Base-by-base conservation (phyloP, 768 basidiomycete species). In the Megacollybia marginata region DNA sequence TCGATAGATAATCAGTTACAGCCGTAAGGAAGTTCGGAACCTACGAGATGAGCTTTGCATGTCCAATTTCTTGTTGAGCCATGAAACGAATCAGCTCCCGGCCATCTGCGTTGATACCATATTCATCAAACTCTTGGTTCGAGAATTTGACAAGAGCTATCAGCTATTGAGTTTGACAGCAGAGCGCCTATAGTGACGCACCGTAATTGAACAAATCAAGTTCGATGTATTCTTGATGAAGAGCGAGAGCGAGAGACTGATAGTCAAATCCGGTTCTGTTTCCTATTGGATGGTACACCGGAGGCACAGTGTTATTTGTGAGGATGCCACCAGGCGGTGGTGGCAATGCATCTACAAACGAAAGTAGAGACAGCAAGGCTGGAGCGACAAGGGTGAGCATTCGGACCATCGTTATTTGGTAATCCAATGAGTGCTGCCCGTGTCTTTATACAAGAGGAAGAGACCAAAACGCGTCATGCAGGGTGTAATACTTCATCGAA, bases 221-320 rank as follows among this genome's bases (percentile, higher is more conserved):
- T 57, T 84, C 81, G 52, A 85, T 78, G 59, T 69, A 76, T 62
- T 83, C 80, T 65, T 82, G 81, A 58, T 81, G 75, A n/a, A 84
- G 61, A 0, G 69, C 82, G 36, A 83, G 65, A 53, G 70, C 70
- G 36, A 81, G 56, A 10, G 76, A 77, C 57, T 78, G 74, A 58
- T 72, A 75, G 62, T 79, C 78, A 54, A 78, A 71, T 28, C 23
- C 23, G 2, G 23, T 28, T 3, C 6, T 28, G 50, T 72, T 65
- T 36, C 65, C 66, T 55, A 67, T 48, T 2, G 69, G 62, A 15
- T 48, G 36, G 46, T 70, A 72, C 1, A 58, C 55, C 2, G 69
- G 70, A 15, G 65, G 64, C 1, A 59, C 54, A 13, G 54, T 49
- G 45, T 52, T 64, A 6, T 28, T 28, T 6, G 23, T 28, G 23